These are phyloP conservation scores for Trametes gibbosa DNA, from an alignment of 768 basidiomycete genomes.

Conservation along the genomic window DNA sequence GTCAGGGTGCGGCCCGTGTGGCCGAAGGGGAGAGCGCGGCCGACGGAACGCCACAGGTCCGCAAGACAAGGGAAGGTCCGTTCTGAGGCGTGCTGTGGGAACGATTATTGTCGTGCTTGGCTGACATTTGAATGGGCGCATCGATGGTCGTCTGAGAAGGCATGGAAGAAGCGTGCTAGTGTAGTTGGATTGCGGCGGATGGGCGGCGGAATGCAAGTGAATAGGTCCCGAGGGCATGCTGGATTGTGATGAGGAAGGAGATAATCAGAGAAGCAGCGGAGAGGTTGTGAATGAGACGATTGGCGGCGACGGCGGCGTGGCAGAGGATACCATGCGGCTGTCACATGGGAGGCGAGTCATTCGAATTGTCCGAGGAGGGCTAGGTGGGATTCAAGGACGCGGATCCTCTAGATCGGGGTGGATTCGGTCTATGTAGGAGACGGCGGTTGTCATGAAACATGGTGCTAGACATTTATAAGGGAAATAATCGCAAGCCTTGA, in stretches of 20 bases:
- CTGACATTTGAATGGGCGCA: slow-evolving; percentile 12
- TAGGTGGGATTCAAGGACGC: neutral
- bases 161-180: neutral
- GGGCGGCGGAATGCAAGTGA: neutral
- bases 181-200: neutral
- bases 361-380: no score
- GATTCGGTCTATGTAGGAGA: no score
- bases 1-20: no score
- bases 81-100: neutral
- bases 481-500: no score
- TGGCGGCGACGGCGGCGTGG: neutral
- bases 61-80: neutral
- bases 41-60: neutral
- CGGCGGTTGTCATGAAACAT: no score
- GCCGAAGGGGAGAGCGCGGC: neutral
- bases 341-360: no score
- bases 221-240: neutral
- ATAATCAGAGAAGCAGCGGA: slow-evolving; percentile 11
- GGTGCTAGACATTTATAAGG: no score
- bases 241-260: neutral
- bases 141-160: slow-evolving; percentile 6
- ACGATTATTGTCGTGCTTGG: neutral
- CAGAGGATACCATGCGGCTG: neutral
- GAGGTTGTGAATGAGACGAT: neutral
- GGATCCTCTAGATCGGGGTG: neutral